A percentile compares a stretch with the other conserved stretches of the same genome.
Conservation (phyloP, 495 filamentous ascomycete species). For the Penicillium silybi region DNA sequence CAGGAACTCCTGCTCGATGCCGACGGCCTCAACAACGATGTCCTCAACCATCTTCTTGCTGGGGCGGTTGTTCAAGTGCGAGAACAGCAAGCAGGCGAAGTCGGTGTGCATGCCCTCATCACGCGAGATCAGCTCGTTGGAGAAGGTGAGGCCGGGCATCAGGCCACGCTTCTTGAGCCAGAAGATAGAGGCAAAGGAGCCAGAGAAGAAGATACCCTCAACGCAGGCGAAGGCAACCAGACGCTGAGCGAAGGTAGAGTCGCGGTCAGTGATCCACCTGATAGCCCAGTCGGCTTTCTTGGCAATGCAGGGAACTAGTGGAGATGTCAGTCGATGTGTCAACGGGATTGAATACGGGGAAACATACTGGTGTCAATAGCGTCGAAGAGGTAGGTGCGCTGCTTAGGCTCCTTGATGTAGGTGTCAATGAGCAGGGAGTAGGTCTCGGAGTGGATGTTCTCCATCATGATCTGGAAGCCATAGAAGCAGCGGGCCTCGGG, state of each 20-base stretch:
- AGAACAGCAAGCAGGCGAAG: slow-evolving; percentile 96
- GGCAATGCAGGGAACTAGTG: slow-evolving; percentile 80
- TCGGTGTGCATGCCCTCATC: slow-evolving; percentile 99
- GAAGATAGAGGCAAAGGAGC: slow-evolving; percentile 99
- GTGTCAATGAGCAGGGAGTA: slow-evolving; percentile 99
- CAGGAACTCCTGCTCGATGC: slow-evolving; percentile 96
- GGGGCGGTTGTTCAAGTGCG: slow-evolving; percentile 88
- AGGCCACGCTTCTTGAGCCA: slow-evolving; percentile 99
- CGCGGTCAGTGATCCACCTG: slow-evolving; percentile 85
- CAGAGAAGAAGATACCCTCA: slow-evolving; percentile 99
- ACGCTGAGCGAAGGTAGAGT: slow-evolving; percentile 91
- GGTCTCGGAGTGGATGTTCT: slow-evolving; percentile 99
- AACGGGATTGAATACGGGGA: not conserved
- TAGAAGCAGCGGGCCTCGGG: slow-evolving; percentile 99
- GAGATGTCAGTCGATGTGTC: slow-evolving; percentile 23
- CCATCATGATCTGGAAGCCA: slow-evolving; percentile 99
- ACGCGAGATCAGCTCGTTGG: slow-evolving; percentile 98
- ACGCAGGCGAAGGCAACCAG: slow-evolving; percentile 97
- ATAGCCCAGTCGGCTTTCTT: slow-evolving; percentile 99
- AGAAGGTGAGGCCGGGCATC: slow-evolving; percentile 98
- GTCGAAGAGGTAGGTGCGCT: slow-evolving; percentile 93
- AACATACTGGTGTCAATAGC: slow-evolving; percentile 91
- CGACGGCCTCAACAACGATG: slow-evolving; percentile 91
- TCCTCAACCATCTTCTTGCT: slow-evolving; percentile 72
- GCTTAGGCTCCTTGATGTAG: slow-evolving; percentile 97